Base-by-base conservation (phyloP, 768 basidiomycete genomes). In the Jaapia argillacea region DNA sequence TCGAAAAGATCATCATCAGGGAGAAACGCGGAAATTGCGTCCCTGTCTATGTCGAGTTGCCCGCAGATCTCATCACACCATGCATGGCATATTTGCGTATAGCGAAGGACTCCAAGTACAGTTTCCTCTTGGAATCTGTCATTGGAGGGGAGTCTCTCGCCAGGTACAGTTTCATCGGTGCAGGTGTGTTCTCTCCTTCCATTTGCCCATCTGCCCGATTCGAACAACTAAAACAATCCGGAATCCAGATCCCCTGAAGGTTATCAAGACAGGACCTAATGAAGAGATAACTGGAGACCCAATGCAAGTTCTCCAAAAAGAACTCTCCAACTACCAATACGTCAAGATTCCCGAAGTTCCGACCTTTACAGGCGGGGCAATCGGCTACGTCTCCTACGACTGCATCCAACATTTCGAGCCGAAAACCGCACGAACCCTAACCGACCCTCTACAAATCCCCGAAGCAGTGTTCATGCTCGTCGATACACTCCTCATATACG, bases 371-470 rank as follows among this genome's bases (percentile, higher is more conserved):
- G 96, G 96, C 37, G 96, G 96, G 36, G 94, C 93, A 1, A 89
- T 98, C 56, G 96, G 96, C 43, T 98, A 96, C 60, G 90, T 99
- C 47, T 78, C 90, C 10, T 99, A 92, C 66, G 96, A 99, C 60
- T 91, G 90, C 61, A 80, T 99, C 45, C 89, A 86, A 45, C 81
- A 97, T 61, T 99, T 99, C 55, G 96, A 99, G 60, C 92, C 96
- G 42, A 90, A 85, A 66, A 92, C 91, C 5, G 79, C 79, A 40
- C 71, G 81, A 27, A 70, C 76, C 14, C 71, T 91, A 21, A 65
- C 66, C n/a, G 90, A 97, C 58, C 68, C 79, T 6, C 69, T 96
- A 36, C 71, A 72, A n/a, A 85, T 98, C 45, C 96, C 96, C 2
- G 96, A 99, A 59, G 83, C 93, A 7, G 72, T 89, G 49, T 97